A percentile compares a stretch with the other conserved stretches of the same genome.
These are phyloP conservation scores for Fraxinus angustifolia DNA, from an alignment of 305 asterid genomes.

Conservation along the genomic window DNA sequence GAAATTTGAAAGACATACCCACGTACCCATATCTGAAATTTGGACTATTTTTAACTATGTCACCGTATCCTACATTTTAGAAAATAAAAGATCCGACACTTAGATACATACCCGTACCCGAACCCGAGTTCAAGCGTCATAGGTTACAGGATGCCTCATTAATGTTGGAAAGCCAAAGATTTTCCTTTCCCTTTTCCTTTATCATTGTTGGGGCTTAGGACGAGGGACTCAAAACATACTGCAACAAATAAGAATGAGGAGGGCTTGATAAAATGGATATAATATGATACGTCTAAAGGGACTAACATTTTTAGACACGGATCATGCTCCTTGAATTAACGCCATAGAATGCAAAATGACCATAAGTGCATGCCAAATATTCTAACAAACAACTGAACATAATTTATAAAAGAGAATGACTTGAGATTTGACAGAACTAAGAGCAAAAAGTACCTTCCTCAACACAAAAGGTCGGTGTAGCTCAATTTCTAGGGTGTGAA, in stretches of 20 bases:
- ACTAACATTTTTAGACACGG: background rate
- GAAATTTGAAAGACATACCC: too few relatives aligned
- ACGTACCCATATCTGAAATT: too few relatives aligned
- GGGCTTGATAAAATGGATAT: background rate
- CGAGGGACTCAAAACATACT: background rate
- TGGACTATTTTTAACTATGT: too few relatives aligned
- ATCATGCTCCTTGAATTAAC: background rate
- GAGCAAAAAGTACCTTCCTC: constrained; percentile 55
- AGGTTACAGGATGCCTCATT: background rate
- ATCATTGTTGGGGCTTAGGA: background rate
- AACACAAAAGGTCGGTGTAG: constrained; percentile 82
- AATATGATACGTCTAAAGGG: background rate
- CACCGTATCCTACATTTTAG: too few relatives aligned
- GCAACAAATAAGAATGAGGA: background rate
- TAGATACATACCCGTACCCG: too few relatives aligned
- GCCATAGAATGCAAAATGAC: background rate
- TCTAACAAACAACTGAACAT: background rate
- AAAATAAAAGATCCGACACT: too few relatives aligned
- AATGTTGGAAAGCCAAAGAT: background rate
- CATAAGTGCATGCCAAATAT: background rate
- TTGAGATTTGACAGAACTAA: background rate
- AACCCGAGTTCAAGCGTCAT: too few relatives aligned
- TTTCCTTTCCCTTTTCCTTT: background rate
- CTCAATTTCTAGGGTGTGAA: constrained; percentile 93
- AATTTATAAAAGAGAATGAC: background rate